A percentile compares a stretch with the other conserved stretches of the same genome.
Evolutionary conservation across 495 filamentous ascomycete genomes (phyloP).

Genomic region (Cenococcum geophilum): DNA sequence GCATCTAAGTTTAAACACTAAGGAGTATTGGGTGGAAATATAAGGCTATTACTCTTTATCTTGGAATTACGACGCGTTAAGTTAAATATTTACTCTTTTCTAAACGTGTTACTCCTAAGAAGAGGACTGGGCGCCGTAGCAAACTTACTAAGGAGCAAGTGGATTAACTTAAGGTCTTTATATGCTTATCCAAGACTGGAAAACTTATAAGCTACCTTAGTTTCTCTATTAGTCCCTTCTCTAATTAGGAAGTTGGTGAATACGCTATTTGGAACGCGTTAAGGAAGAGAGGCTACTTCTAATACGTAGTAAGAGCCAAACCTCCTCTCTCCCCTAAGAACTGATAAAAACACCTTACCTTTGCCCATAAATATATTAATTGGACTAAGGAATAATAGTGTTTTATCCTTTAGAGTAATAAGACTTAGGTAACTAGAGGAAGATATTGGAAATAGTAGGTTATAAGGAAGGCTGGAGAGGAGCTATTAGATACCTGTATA

Average conservation of each 20-base stretch:
- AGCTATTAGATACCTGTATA: conserved; percentile 28
- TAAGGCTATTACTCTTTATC: not conserved
- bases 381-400: conserved; percentile 10
- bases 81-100: not conserved
- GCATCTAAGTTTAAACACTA: not conserved
- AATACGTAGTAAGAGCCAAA: conserved; percentile 3
- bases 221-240: not conserved
- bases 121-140: not conserved
- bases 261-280: not conserved
- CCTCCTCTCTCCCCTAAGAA: conserved; percentile 9
- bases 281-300: not conserved
- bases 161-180: not conserved
- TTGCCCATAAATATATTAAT: conserved; percentile 9
- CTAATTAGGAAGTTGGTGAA: not conserved
- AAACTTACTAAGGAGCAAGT: not conserved
- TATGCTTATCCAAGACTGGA: not conserved
- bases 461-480: conserved; percentile 21
- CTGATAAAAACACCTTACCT: not conserved
- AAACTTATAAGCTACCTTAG: not conserved
- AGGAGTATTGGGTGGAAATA: not conserved
- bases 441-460: conserved; percentile 16
- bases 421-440: conserved; percentile 21
- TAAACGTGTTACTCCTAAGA: not conserved
- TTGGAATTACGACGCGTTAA: not conserved
- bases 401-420: conserved; percentile 18